These are phyloP conservation scores for Xylogone sp. DNA, from an alignment of 2,329 filamentous ascomycete genomes.

Conservation along the genomic window DNA sequence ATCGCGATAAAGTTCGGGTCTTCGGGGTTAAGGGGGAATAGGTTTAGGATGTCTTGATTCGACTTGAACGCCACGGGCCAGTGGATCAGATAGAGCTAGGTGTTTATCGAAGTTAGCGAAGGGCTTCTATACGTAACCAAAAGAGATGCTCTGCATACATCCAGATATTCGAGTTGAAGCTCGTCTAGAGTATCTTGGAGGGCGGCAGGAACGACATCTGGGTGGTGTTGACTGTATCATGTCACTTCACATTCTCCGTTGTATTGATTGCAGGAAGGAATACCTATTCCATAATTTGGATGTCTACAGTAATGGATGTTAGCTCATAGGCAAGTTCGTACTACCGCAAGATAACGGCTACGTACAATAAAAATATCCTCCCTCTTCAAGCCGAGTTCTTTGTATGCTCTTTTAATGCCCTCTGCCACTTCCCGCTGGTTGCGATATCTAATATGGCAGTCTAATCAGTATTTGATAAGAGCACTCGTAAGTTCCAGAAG, in stretches of 20 bases:
- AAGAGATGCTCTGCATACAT: conserved; percentile 30
- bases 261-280: background rate
- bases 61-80: conserved; percentile 51
- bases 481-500: background rate
- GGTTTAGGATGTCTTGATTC: conserved; percentile 41
- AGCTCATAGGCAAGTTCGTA: background rate
- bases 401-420: conserved; percentile 46
- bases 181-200: conserved; percentile 52
- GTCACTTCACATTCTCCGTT: background rate
- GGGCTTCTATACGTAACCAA: background rate
- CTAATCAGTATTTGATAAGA: conserved; percentile 38
- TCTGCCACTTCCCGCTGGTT: conserved; percentile 60
- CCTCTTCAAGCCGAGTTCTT: conserved; percentile 47
- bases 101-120: background rate
- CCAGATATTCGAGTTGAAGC: conserved; percentile 54
- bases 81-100: conserved; percentile 56
- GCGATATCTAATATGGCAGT: conserved; percentile 36
- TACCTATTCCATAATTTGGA: conserved; percentile 62
- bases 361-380: conserved; percentile 50
- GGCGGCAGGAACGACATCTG: conserved; percentile 53
- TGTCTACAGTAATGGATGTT: conserved; percentile 34
- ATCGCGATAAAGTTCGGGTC: conserved; percentile 34
- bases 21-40: conserved; percentile 29
- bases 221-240: conserved; percentile 48
- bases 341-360: background rate